A percentile compares a stretch with the other conserved stretches of the same genome.
phyloP scores from a whole-genome alignment of 148 eudicot species.

The Rhododendron kiyosumense region DNA sequence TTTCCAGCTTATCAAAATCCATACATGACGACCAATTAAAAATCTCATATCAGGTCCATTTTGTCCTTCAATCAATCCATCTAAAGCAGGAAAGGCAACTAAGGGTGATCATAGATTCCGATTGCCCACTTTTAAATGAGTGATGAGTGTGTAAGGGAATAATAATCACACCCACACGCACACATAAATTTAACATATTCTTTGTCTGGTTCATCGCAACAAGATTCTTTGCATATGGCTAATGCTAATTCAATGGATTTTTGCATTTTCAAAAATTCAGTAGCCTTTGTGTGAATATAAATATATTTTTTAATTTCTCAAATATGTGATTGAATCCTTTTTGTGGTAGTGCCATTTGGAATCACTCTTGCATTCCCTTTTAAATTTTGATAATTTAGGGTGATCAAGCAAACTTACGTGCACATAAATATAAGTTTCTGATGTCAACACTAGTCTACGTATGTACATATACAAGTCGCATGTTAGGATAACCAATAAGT shows the following conservation, averaged over 20 bases:
- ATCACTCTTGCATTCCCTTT: no score
- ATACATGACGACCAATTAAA: not conserved
- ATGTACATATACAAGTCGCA: no score
- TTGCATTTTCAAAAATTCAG: not conserved
- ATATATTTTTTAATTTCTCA: not conserved
- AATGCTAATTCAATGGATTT: not conserved
- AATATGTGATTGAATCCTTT: not conserved
- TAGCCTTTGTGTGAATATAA: not conserved
- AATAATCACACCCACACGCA: not conserved
- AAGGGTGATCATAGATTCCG: not conserved
- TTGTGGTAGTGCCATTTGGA: no score
- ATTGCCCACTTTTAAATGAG: not conserved
- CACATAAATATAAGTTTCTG: no score
- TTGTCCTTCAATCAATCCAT: not conserved
- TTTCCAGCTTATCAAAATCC: slow-evolving; percentile 2
- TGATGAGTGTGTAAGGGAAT: not conserved
- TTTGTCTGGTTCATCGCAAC: not conserved
- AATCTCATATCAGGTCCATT: slow-evolving; percentile 10
- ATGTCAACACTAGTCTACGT: no score
- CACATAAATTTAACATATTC: not conserved
- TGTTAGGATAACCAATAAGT: no score
- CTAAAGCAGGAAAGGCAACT: not conserved
- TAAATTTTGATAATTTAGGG: no score
- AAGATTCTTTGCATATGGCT: not conserved
- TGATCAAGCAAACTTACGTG: no score